Evolutionary conservation across 2,329 filamentous ascomycete species (phyloP).

Genomic region (Xylariaceae sp.): DNA sequence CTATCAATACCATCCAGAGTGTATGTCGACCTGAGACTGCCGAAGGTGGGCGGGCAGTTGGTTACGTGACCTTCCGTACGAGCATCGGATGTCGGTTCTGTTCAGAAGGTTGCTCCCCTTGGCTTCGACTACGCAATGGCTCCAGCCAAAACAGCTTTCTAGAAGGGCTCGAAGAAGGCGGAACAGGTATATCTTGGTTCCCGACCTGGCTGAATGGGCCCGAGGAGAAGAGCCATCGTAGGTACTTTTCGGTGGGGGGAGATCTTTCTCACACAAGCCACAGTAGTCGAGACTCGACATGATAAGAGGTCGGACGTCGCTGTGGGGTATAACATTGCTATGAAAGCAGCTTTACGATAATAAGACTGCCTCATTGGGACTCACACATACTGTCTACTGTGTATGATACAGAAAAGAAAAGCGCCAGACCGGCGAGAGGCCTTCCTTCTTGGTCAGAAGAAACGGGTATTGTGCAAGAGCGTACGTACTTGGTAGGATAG

Average conservation of each 20-base stretch:
- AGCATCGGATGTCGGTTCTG: slow-evolving; percentile 18
- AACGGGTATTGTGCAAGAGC: no score
- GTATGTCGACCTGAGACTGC: slow-evolving; percentile 19
- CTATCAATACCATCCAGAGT: slow-evolving; percentile 20
- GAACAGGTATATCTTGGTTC: no score
- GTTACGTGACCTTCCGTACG: slow-evolving; percentile 4
- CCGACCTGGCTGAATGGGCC: no score
- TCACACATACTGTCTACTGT: slow-evolving; percentile 23
- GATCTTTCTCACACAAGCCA: slow-evolving; percentile 20
- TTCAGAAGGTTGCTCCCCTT: no score
- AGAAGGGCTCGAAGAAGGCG: no score
- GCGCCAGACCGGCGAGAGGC: no score
- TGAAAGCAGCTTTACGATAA: slow-evolving; percentile 24
- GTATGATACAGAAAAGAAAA: slow-evolving; percentile 13
- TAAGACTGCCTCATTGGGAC: no score
- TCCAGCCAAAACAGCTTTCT: no score
- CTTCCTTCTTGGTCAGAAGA: no score
- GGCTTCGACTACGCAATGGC: no score
- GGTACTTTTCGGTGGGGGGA: slow-evolving; percentile 17
- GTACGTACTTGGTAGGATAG: no score
- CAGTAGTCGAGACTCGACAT: slow-evolving; percentile 25
- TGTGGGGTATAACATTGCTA: slow-evolving; percentile 14
- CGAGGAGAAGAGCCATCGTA: slow-evolving; percentile 18
- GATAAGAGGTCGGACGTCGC: slow-evolving; percentile 25
- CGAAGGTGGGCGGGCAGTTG: slow-evolving; percentile 22